phyloP scores from a whole-genome alignment of 2,329 filamentous ascomycete species.

The Sporothrix luriei region DNA sequence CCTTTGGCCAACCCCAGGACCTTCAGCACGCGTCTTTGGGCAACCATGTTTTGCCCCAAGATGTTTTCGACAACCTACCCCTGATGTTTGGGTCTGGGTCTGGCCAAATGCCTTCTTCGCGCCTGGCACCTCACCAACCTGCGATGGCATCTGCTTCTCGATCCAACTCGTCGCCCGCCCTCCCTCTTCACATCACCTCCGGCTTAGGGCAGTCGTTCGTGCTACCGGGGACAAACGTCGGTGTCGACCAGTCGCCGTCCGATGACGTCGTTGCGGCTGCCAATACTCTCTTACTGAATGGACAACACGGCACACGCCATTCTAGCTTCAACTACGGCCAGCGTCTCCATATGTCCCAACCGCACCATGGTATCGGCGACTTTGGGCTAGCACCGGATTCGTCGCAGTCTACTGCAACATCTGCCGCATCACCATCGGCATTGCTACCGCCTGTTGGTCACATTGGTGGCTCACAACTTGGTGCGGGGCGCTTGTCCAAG shows the following conservation, averaged over 20 bases:
- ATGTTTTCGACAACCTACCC: conserved; percentile 40
- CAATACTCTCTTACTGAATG: conserved; percentile 52
- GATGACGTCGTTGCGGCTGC: conserved; percentile 63
- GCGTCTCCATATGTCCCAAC: conserved; percentile 37
- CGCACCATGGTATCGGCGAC: conserved; percentile 35
- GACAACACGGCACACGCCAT: conserved; percentile 38
- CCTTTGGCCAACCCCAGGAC: conserved; percentile 58
- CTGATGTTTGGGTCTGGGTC: not conserved
- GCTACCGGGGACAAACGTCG: conserved; percentile 28
- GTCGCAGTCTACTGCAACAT: not conserved
- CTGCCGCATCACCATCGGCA: not conserved
- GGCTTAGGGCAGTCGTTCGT: not conserved
- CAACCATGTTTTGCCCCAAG: conserved; percentile 38
- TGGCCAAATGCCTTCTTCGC: not conserved
- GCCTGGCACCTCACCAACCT: conserved; percentile 36
- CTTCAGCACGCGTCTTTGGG: conserved; percentile 40
- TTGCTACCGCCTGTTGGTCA: conserved; percentile 1
- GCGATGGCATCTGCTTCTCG: conserved; percentile 14
- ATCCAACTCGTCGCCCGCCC: conserved; percentile 23
- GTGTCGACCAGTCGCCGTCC: conserved; percentile 43
- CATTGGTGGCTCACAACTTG: not conserved
- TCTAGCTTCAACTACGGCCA: conserved; percentile 14
- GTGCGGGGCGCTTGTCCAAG: not conserved
- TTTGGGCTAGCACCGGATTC: conserved; percentile 6
- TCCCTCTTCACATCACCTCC: conserved; percentile 7